These are phyloP conservation scores for Myochromella boudieri DNA, from an alignment of 768 basidiomycete species.

Conservation along the genomic window DNA sequence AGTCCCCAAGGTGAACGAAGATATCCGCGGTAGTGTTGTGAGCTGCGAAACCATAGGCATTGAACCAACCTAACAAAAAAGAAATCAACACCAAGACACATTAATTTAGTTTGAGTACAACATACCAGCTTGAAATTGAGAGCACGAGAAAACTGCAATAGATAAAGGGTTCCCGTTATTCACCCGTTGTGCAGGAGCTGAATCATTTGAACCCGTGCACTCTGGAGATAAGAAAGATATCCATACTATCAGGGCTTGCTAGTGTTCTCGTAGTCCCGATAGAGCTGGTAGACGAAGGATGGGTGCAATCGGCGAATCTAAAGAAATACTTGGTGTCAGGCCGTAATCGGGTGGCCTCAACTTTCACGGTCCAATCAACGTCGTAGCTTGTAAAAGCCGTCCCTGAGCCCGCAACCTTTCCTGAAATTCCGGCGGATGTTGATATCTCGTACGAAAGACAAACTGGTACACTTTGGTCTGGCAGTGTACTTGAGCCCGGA, in stretches of 20 bases:
- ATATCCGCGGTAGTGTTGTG: slow-evolving; percentile 52
- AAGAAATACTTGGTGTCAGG: slow-evolving; percentile 57
- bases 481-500: slow-evolving; percentile 26
- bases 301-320: slow-evolving; percentile 55
- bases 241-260: slow-evolving; percentile 43
- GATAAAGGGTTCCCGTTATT: slow-evolving; percentile 53
- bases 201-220: neutral
- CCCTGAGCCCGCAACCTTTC: slow-evolving; percentile 37
- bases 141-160: slow-evolving; percentile 61
- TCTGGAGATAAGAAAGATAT: neutral
- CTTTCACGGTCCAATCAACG: slow-evolving; percentile 60
- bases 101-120: neutral
- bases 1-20: slow-evolving; percentile 61
- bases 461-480: slow-evolving; percentile 50
- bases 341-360: slow-evolving; percentile 49
- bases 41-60: slow-evolving; percentile 57
- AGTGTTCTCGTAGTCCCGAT: slow-evolving; percentile 54
- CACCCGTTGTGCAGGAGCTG: slow-evolving; percentile 45
- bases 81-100: too few relatives aligned
- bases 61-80: slow-evolving; percentile 51
- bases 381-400: slow-evolving; percentile 57
- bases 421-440: slow-evolving; percentile 31
- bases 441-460: slow-evolving; percentile 50
- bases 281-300: slow-evolving; percentile 39
- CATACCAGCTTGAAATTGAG: slow-evolving; percentile 49